Conservation (phyloP, 345 rosid species). For the Boechera divaricarpa region DNA sequence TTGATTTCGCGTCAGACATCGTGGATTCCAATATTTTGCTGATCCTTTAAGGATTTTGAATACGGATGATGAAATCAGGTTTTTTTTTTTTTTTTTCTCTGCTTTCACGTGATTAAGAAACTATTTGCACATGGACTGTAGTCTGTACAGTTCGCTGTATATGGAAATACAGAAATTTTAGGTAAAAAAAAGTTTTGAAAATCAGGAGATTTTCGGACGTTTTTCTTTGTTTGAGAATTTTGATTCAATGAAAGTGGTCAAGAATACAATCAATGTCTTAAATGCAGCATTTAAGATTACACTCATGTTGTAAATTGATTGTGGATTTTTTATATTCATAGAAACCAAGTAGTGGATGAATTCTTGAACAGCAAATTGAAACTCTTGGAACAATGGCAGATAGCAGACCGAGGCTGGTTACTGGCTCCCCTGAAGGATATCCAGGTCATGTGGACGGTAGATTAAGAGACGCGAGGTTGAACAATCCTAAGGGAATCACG, state of each 20-base stretch:
- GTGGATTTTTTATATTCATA: neutral
- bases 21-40: constrained; percentile 38
- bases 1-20: constrained; percentile 22
- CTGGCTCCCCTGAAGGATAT: constrained; percentile 89
- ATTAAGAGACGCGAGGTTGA: constrained; percentile 81
- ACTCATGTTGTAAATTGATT: neutral
- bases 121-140: constrained; percentile 32
- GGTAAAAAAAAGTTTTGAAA: neutral
- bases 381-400: constrained; percentile 41
- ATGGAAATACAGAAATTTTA: constrained; percentile 3
- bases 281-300: constrained; percentile 12
- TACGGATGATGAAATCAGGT: constrained; percentile 30
- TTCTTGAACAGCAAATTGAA: constrained; percentile 12
- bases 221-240: constrained; percentile 25
- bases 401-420: constrained; percentile 81
- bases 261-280: constrained; percentile 4
- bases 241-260: constrained; percentile 2
- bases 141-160: constrained; percentile 12
- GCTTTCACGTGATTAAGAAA: constrained; percentile 33
- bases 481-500: constrained; percentile 88
- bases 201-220: constrained; percentile 1
- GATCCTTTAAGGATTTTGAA: constrained; percentile 26
- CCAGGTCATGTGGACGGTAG: constrained; percentile 93
- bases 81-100: constrained; percentile 9
- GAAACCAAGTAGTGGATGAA: constrained; percentile 43